Base-by-base conservation (phyloP, 805 yeast genomes). In the Saturnispora bothae region DNA sequence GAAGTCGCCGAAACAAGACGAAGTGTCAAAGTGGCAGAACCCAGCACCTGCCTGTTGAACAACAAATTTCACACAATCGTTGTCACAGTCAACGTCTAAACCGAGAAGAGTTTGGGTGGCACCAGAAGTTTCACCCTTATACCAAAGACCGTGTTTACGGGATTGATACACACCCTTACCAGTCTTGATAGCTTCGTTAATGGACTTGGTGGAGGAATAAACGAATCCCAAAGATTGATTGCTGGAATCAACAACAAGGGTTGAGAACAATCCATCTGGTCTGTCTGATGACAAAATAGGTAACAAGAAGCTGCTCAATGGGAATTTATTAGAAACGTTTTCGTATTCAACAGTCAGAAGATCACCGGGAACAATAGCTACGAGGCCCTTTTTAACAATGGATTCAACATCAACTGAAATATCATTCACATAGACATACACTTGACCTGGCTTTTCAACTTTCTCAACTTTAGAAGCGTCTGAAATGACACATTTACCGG, bases 111-210 rank as follows among this genome's bases (percentile, higher is more conserved):
- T 68, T 63, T 92, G 98, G 1, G 94, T 83, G 37, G 95, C 94
- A 16, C 98, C 98, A n/a, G 95, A 82, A 2, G 96, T 83, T 40
- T 81, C 80, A 22, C 98, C 98, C 59, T 92, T 92, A 58, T 78
- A 82, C 98, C 98, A 92, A 42, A 92, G 69, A 31, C 94, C 97
- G 44, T 84, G 77, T 52, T 81, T 78, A 51, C 98, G 78, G 7
- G 96, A 84, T 59, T 82, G 96, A 61, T 92, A 92, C 2, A 92
- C 95, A 41, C 98, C 98, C 8, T 83, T 76, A 35, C 74, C 71
- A 17, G 83, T 79, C 43, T 73, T 74, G 48, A 92, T 72, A 10
- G 97, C 92, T 50, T 82, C 88, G 31, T 71, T 61, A 51, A 92
- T 76, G 25, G 95, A 83, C 49, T 81, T 86, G 30, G 61, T 61